Evolutionary conservation across 352 stramenopile species (phyloP).

Genomic region (Globisporangium echinulatum): DNA sequence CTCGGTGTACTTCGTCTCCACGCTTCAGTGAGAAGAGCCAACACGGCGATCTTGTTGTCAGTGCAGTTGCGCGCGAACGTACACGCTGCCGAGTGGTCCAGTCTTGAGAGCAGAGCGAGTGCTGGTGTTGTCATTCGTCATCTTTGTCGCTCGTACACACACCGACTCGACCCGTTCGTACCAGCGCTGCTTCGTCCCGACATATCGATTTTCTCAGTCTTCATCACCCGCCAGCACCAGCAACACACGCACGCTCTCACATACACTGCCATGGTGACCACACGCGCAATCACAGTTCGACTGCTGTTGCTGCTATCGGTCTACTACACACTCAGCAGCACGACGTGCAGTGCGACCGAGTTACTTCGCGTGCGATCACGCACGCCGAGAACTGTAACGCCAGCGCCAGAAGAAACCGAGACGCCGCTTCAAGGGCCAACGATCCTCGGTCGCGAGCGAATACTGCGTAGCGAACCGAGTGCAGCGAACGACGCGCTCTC

Average conservation of each 20-base stretch:
- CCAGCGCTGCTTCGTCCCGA: too few species aligned
- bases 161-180: too few species aligned
- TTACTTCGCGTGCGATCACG: neutral
- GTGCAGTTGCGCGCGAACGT: neutral
- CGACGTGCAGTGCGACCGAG: neutral
- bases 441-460: neutral
- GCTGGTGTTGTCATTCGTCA: neutral
- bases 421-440: neutral
- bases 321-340: neutral
- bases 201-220: too few species aligned
- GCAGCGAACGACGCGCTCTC: too few species aligned
- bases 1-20: too few species aligned
- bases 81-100: neutral
- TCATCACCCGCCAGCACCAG: neutral
- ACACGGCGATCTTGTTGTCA: neutral
- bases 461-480: neutral
- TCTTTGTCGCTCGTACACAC: neutral
- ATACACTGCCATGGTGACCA: neutral
- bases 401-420: neutral
- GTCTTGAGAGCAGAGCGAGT: neutral
- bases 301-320: neutral
- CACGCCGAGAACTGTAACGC: neutral
- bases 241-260: neutral
- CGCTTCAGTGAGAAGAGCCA: too few species aligned
- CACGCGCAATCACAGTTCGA: neutral